These are phyloP conservation scores for Stagonosporopsis cucurbitacearum DNA, from an alignment of 2,329 filamentous ascomycete species.

Conservation along the genomic window DNA sequence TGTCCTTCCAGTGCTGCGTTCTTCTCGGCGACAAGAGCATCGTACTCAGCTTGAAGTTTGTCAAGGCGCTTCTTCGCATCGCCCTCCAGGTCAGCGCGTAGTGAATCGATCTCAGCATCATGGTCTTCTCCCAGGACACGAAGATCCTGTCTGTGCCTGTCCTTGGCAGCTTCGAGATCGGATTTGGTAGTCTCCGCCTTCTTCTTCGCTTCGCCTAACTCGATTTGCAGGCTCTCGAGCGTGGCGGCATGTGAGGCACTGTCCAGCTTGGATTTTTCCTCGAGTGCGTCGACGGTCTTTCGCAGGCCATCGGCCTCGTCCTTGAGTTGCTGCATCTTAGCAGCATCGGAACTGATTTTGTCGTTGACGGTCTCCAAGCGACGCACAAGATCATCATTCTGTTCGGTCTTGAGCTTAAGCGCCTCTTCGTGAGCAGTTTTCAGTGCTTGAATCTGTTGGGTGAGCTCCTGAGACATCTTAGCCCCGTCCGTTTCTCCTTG, in stretches of 20 bases:
- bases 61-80: slow-evolving; percentile 45
- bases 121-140: slow-evolving; percentile 42
- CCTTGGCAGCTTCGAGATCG: slow-evolving; percentile 36
- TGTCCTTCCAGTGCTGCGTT: slow-evolving; percentile 31
- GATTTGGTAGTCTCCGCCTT: slow-evolving; percentile 35
- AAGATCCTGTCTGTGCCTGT: slow-evolving; percentile 39
- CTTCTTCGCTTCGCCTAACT: slow-evolving; percentile 36
- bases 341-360: slow-evolving; percentile 40
- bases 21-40: slow-evolving; percentile 41
- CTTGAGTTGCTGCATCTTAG: slow-evolving; percentile 36
- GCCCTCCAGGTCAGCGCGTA: slow-evolving; percentile 45
- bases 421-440: slow-evolving; percentile 40
- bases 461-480: slow-evolving; percentile 39
- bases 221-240: slow-evolving; percentile 32
- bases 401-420: slow-evolving; percentile 37
- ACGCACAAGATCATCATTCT: slow-evolving; percentile 42
- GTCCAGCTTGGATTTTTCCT: slow-evolving; percentile 38
- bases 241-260: slow-evolving; percentile 33
- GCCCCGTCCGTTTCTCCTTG: slow-evolving; percentile 45
- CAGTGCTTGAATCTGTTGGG: slow-evolving; percentile 41
- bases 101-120: slow-evolving; percentile 44
- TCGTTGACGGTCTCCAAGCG: slow-evolving; percentile 46
- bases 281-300: slow-evolving; percentile 43
- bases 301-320: slow-evolving; percentile 38
- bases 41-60: slow-evolving; percentile 42